Evolutionary conservation across 2,329 filamentous ascomycete species (phyloP), one percentile per base, ranked within the genome.

Genomic region (Diaporthe longicolla): DNA sequence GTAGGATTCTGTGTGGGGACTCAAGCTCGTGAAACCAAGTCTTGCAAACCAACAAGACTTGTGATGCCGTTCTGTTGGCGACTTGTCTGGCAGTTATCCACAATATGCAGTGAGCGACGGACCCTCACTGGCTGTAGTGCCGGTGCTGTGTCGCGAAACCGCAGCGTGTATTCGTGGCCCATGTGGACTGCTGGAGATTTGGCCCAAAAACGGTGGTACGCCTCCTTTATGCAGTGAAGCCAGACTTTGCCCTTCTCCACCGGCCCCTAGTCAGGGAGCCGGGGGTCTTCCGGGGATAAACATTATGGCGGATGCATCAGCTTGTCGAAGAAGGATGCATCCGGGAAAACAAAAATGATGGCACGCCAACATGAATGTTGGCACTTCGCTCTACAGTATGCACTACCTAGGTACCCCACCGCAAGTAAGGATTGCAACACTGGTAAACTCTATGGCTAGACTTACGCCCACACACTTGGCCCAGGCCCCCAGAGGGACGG

Each of bases 71-170:
- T 37, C 0, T 8, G 21, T 1, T 8, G 21, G 19, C 26, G 11
- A 7, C 0, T 35, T 9, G 13, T 13, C 15, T 19, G 10, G 19
- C 37, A 29, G 50, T 21, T 43, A 19, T 50, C 43, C 61, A 52
- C 45, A 7, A 15, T 24, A 15, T 3, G 4, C 21, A 50, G 45
- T 24, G 26, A 21, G 43, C 2, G 5, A 37, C 21, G 21, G 35
- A 11, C 13, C 5, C 26, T 37, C 29, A 52, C 29, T 66, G 61
- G 29, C 43, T 66, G 43, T 45, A 17, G 21, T 11, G 29, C 29
- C 29, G 29, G 43, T 50, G 43, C 61, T 52, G 61, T 50, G 61
- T 29, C 61, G 61, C 61, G 21, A 50, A 11, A 52, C 10, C 50
- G 43, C 43, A 66, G 43, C 43, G 13, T 11, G 43, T 4, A 29